Base-by-base conservation (phyloP, 441 rosid genomes). In the Francoa sonchifolia region DNA sequence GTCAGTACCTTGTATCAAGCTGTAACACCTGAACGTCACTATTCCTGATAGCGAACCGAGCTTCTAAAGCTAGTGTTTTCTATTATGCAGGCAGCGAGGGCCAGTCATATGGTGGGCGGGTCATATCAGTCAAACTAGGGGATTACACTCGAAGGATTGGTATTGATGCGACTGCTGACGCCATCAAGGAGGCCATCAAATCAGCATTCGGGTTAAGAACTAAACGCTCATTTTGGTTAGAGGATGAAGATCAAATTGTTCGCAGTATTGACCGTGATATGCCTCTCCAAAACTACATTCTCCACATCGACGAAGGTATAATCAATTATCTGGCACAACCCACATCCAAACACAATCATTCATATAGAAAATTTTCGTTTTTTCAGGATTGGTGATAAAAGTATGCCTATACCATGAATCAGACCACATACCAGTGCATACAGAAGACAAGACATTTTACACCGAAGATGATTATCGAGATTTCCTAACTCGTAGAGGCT, bases 91-190 rank as follows among this genome's bases (percentile, higher is more conserved):
- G 69, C 45, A 66, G 66, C 34, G 90, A 72, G 19, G 42, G 63
- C 42, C 85, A 77, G 35, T 55, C 74, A 31, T 72, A 64, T 54
- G 89, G 79, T 51, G 96, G 96, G 54, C 74, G 87, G 65, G 93
- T 90, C 31, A 86, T 90, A 67, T 58, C 85, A 8, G 95, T 90
- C 50, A 86, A 86, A 58, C 80, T 67, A 46, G 90, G 90, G 18
- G 95, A 90, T 50, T 90, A 82, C 59, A 76, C 83, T 1, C 67
- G 93, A 60, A 73, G 90, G 74, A 73, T 90, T 29, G 99, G 96
- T n/a, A 52, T 90, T 45, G 96, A 86, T 68, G 93, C 90, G 32
- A 61, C 67, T 3, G 42, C 88, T 3, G 96, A 82, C 62, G 86
- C 96, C 53, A 86, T 90, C 60, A 86, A 74, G 66, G 94, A 86